These are phyloP conservation scores for Eucalyptus curtisii DNA, from an alignment of 345 rosid genomes.

Conservation along the genomic window DNA sequence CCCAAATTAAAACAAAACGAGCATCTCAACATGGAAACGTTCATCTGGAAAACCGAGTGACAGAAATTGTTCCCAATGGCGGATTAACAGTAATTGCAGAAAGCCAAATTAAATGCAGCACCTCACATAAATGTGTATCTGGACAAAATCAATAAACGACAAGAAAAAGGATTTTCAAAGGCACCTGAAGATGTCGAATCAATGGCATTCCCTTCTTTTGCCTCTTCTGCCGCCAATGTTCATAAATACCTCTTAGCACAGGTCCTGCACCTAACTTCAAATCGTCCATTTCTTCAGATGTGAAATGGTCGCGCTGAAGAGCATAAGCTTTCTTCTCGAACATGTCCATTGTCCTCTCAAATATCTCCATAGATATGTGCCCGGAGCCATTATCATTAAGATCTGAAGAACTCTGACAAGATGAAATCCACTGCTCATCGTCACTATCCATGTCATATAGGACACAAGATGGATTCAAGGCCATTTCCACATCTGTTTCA, in stretches of 20 bases:
- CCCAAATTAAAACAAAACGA: not conserved
- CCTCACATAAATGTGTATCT: not conserved
- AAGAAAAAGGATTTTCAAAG: not conserved
- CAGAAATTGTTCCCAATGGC: not conserved
- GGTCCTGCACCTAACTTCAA: conserved; percentile 45
- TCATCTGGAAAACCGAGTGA: not conserved
- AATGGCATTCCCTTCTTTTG: conserved; percentile 74
- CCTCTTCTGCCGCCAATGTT: conserved; percentile 78
- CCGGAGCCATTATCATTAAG: conserved; percentile 12
- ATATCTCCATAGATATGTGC: conserved; percentile 42
- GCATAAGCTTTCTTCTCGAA: conserved; percentile 85
- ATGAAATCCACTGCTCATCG: conserved; percentile 63
- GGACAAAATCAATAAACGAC: not conserved
- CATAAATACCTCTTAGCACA: conserved; percentile 33
- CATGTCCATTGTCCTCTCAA: conserved; percentile 79
- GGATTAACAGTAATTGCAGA: not conserved
- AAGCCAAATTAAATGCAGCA: not conserved
- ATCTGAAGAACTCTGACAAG: conserved; percentile 26
- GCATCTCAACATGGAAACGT: not conserved
- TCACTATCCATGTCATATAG: conserved; percentile 97
- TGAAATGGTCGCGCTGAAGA: conserved; percentile 55
- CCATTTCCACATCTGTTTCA: conserved; percentile 91
- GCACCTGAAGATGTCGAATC: conserved; percentile 93
- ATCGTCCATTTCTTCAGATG: conserved; percentile 55
- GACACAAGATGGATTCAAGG: conserved; percentile 62